A percentile compares a stretch with the other conserved stretches of the same genome.
Conservation (phyloP, 1,139 yeast genomes). For the Diutina catenulata region DNA sequence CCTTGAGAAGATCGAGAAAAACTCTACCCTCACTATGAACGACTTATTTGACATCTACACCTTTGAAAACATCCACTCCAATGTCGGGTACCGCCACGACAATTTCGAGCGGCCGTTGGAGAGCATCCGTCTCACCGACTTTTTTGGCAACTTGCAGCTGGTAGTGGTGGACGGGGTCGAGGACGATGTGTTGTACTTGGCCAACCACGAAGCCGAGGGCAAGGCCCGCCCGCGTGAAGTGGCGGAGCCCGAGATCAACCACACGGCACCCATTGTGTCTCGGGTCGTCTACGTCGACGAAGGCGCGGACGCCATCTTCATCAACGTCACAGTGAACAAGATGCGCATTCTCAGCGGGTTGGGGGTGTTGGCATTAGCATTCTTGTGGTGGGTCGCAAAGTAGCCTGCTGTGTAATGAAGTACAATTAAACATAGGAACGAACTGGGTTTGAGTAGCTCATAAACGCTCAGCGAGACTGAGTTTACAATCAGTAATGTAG, state of each 20-base stretch:
- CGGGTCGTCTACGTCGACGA: background rate
- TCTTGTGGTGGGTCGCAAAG: constrained; percentile 1
- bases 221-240: background rate
- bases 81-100: constrained; percentile 84
- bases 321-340: background rate
- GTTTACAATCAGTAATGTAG: too few relatives aligned
- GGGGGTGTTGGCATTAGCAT: background rate
- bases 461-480: too few relatives aligned
- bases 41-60: constrained; percentile 80
- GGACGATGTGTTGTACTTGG: constrained; percentile 26
- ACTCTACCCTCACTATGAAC: constrained; percentile 62
- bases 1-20: constrained; percentile 68
- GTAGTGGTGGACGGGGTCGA: constrained; percentile 56
- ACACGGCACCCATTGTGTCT: background rate
- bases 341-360: background rate
- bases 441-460: too few relatives aligned
- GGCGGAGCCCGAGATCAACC: background rate
- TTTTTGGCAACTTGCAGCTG: constrained; percentile 87
- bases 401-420: background rate
- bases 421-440: too few relatives aligned
- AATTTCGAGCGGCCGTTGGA: constrained; percentile 55
- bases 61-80: constrained; percentile 76
- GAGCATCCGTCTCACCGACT: constrained; percentile 77
- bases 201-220: constrained; percentile 17
- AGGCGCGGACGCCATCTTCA: background rate